phyloP scores from a whole-genome alignment of 2,329 filamentous ascomycete species.

The Rasamsonia emersonii region DNA sequence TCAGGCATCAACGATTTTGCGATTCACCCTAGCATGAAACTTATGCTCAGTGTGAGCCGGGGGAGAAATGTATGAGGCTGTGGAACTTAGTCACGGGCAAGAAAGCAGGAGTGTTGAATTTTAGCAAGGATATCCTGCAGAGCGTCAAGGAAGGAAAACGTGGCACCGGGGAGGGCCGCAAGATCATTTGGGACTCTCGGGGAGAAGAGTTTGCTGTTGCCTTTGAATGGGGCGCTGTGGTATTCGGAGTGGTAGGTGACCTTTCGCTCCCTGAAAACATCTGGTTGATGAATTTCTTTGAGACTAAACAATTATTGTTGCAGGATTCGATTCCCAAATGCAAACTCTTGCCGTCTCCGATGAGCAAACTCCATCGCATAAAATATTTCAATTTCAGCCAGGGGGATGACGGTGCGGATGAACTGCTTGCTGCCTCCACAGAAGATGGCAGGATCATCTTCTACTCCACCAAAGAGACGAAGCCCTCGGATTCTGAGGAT shows the following conservation, averaged over 20 bases:
- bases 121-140: constrained; percentile 62
- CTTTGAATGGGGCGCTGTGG: constrained; percentile 75
- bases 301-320: constrained; percentile 9
- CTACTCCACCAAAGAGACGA: constrained; percentile 56
- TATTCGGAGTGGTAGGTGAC: constrained; percentile 64
- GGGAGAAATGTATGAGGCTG: constrained; percentile 82
- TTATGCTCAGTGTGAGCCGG: constrained; percentile 91
- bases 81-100: constrained; percentile 97
- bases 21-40: constrained; percentile 89
- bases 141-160: constrained; percentile 69
- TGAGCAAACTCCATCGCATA: constrained; percentile 77
- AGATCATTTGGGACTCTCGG: constrained; percentile 68
- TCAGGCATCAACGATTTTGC: constrained; percentile 92
- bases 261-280: constrained; percentile 4
- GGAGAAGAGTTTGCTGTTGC: constrained; percentile 80
- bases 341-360: constrained; percentile 57
- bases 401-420: constrained; percentile 39
- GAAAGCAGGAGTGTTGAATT: constrained; percentile 87
- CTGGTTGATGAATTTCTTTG: constrained; percentile 1
- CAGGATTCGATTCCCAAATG: constrained; percentile 71
- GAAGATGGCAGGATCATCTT: constrained; percentile 85
- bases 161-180: constrained; percentile 71
- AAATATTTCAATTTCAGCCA: constrained; percentile 51
- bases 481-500: constrained; percentile 32
- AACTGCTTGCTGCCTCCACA: constrained; percentile 68